phyloP scores from a whole-genome alignment of 2,329 filamentous ascomycete species.

The Trichophyton simii region DNA sequence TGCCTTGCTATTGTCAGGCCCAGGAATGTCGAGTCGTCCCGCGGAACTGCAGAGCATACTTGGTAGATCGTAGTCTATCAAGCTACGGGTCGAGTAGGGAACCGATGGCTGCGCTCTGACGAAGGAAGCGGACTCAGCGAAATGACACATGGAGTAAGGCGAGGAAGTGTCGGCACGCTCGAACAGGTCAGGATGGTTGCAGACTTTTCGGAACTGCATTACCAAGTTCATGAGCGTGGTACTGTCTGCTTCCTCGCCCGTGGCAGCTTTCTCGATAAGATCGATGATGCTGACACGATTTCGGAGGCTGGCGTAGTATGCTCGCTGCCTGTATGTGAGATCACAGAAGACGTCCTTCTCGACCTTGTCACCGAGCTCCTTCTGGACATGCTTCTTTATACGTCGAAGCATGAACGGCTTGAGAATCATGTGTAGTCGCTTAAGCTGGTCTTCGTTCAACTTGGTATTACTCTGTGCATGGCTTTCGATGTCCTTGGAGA shows the following conservation, averaged over 20 bases:
- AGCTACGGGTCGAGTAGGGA: constrained; percentile 72
- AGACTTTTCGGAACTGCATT: constrained; percentile 99
- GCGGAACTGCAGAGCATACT: constrained; percentile 68
- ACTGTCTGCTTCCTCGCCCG: constrained; percentile 87
- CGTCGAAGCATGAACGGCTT: constrained; percentile 99
- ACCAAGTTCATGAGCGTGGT: constrained; percentile 97
- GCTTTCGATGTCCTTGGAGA: constrained; percentile 65
- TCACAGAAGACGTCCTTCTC: constrained; percentile 94
- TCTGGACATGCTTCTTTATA: constrained; percentile 99
- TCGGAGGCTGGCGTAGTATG: constrained; percentile 80
- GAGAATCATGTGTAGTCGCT: constrained; percentile 94
- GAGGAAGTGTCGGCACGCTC: constrained; percentile 86
- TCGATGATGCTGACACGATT: constrained; percentile 99
- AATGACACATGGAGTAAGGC: constrained; percentile 70
- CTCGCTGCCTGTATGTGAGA: constrained; percentile 87
- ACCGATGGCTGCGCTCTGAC: constrained; percentile 74
- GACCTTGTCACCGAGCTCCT: constrained; percentile 97
- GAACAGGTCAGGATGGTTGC: constrained; percentile 95
- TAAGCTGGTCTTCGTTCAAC: constrained; percentile 93
- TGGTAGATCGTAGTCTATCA: constrained; percentile 75
- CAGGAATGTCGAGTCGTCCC: constrained; percentile 62
- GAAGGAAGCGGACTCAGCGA: constrained; percentile 91
- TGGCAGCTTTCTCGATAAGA: constrained; percentile 88
- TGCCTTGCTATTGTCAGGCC: constrained; percentile 58
- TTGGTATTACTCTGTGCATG: constrained; percentile 99